Percentiles rank a stretch among this genome's conserved stretches.
phyloP scores from a whole-genome alignment of 805 yeast genomes.

The Kuraishia cidri region DNA sequence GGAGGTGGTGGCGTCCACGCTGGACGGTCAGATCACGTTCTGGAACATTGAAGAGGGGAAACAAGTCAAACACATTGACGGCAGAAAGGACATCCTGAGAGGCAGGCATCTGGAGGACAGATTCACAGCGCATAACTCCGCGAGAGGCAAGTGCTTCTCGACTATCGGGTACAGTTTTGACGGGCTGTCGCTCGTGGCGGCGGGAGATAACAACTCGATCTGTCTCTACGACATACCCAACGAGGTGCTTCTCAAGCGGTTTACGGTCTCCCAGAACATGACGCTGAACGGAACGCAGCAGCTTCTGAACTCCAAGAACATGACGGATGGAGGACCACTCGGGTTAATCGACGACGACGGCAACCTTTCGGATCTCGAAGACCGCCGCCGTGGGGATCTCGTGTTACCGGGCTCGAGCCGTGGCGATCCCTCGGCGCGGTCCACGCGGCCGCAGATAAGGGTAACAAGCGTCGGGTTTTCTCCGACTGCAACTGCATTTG shows the following conservation, averaged over 20 bases:
- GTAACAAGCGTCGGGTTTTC: constrained; percentile 74
- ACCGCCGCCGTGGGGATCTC: constrained; percentile 49
- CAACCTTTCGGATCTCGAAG: constrained; percentile 79
- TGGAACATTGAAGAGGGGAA: constrained; percentile 80
- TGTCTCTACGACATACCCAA: constrained; percentile 87
- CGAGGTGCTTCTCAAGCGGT: constrained; percentile 76
- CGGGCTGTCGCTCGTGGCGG: constrained; percentile 83
- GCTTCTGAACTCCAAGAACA: constrained; percentile 65
- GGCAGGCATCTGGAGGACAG: constrained; percentile 83
- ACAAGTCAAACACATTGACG: constrained; percentile 79
- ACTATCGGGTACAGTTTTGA: constrained; percentile 82
- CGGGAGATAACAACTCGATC: constrained; percentile 85
- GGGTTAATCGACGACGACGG: constrained; percentile 80
- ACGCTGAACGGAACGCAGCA: constrained; percentile 81
- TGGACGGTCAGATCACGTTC: constrained; percentile 79
- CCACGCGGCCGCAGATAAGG: constrained; percentile 73
- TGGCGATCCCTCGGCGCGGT: constrained; percentile 68
- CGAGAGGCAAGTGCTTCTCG: constrained; percentile 77
- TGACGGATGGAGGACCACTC: constrained; percentile 84
- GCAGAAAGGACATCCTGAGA: constrained; percentile 73
- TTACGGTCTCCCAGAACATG: constrained; percentile 85
- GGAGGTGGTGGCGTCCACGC: constrained; percentile 77
- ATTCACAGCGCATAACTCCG: constrained; percentile 71
- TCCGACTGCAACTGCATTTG: constrained; percentile 85
- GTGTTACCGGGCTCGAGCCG: constrained; percentile 82